These are phyloP conservation scores for Stagonosporopsis vannaccii DNA, from an alignment of 2,329 filamentous ascomycete genomes.

Conservation along the genomic window DNA sequence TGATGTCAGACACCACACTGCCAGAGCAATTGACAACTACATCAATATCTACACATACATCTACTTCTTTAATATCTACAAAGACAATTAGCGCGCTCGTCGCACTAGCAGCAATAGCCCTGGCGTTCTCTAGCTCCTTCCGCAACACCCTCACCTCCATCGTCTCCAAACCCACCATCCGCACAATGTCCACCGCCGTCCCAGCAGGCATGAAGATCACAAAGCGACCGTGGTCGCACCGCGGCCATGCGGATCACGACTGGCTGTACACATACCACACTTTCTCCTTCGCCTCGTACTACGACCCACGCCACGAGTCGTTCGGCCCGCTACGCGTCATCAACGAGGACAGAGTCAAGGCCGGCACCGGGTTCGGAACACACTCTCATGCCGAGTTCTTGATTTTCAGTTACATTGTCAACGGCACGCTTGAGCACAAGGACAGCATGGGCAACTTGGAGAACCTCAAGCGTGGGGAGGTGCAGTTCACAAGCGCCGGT, in stretches of 20 bases:
- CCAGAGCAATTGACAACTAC: slow-evolving; percentile 24
- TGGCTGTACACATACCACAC: slow-evolving; percentile 90
- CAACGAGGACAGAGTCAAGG: slow-evolving; percentile 84
- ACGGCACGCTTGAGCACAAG: slow-evolving; percentile 84
- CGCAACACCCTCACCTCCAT: slow-evolving; percentile 47
- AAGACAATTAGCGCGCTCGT: slow-evolving; percentile 41
- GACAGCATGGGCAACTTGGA: slow-evolving; percentile 77
- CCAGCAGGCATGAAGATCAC: slow-evolving; percentile 66
- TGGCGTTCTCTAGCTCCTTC: slow-evolving; percentile 55
- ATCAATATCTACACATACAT: slow-evolving; percentile 1
- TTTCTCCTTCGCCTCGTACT: slow-evolving; percentile 80
- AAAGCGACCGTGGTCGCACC: slow-evolving; percentile 72
- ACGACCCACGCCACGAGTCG: slow-evolving; percentile 69
- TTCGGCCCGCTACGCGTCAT: slow-evolving; percentile 84
- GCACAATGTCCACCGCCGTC: slow-evolving; percentile 51
- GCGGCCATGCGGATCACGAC: slow-evolving; percentile 82
- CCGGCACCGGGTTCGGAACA: slow-evolving; percentile 79
- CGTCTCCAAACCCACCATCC: slow-evolving; percentile 39
- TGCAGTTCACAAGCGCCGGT: slow-evolving; percentile 90
- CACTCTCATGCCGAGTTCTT: slow-evolving; percentile 87
- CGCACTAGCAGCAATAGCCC: slow-evolving; percentile 51
- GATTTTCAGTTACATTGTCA: slow-evolving; percentile 89
- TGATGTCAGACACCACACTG: slow-evolving; percentile 40
- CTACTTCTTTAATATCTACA: slow-evolving; percentile 28
- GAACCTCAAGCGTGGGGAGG: slow-evolving; percentile 80